Base-by-base conservation (phyloP, 106 monocot genomes). In the Agapanthus africanus region DNA sequence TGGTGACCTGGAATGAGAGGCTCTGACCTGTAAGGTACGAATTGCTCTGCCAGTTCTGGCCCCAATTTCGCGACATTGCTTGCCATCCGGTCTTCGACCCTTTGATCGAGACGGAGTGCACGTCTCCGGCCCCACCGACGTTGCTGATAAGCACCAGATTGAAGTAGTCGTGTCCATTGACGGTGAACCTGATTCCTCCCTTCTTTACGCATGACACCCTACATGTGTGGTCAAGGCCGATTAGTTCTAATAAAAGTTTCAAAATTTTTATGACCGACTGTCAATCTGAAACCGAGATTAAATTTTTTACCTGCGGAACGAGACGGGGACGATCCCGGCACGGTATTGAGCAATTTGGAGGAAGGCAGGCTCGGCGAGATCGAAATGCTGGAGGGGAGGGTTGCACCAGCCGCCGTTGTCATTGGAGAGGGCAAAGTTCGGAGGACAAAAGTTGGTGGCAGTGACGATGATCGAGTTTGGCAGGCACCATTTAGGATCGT, bases 31-130 rank as follows among this genome's bases (percentile, higher is more conserved):
- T 69, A 70, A 89, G 79, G 77, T 79, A 77, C 2, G 79, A 64
- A 80, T 90, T 85, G 82, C 90, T 90, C 80, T 90, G 90, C 90
- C 90, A 90, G 68, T 90, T 90, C 80, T 85, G 85, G 35, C 90
- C 90, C 90, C 90, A 90, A 70, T 90, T 90, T 18, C 90, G 71
- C 2, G 90, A 90, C 85, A 90, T 83, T 4, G 85, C 44, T 64
- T 85, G 85, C 90, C 90, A 90, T 37, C 78, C 79, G 5, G 80
- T 72, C 30, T 32, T 71, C 36, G 85, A 85, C 18, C 85, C 82
- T 73, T 90, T 90, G 59, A 90, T 80, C 25, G 80, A 66, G 32
- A 90, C 90, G 27, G 83, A 7, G 51, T 70, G 82, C 11, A 85
- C 80, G 72, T 90, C 90, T 16, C 90, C 90, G 32, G 90, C 85